Percentiles rank a stretch among this genome's conserved stretches.
phyloP scores from a whole-genome alignment of 2,329 filamentous ascomycete genomes.

The Gaeumannomyces tritici region DNA sequence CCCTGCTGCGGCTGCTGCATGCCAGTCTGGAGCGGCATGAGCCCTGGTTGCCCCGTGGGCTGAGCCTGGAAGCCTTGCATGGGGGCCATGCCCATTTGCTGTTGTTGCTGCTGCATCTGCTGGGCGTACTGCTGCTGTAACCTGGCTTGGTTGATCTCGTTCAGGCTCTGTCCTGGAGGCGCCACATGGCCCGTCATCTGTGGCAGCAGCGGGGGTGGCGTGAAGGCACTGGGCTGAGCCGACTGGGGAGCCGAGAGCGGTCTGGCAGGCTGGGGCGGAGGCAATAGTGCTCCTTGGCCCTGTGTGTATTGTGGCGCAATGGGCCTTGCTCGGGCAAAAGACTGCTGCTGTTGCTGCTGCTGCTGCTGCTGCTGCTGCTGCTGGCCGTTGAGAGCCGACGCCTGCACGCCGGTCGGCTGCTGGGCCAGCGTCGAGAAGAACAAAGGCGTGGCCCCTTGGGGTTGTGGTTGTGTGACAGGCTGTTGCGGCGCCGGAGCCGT shows the following conservation, averaged over 20 bases:
- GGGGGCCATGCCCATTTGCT: conserved; percentile 23
- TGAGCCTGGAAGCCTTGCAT: conserved; percentile 26
- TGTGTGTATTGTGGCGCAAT: conserved; percentile 55
- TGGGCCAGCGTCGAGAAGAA: conserved; percentile 43
- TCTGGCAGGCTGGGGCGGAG: conserved; percentile 66
- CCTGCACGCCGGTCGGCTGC: conserved; percentile 36
- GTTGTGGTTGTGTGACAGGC: conserved; percentile 11
- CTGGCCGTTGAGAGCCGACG: conserved; percentile 28
- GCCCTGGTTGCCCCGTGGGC: conserved; percentile 17
- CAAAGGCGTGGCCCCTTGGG: conserved; percentile 43
- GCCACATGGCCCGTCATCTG: conserved; percentile 79
- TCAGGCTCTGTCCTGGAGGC: conserved; percentile 65
- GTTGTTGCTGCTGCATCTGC: conserved; percentile 32
- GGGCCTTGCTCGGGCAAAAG: conserved; percentile 57
- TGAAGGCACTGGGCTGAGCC: conserved; percentile 63
- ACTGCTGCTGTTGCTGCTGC: conserved; percentile 30
- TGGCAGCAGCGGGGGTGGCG: conserved; percentile 65
- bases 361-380: conserved; percentile 27
- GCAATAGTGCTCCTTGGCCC: conserved; percentile 54
- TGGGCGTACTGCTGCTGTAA: conserved; percentile 51
- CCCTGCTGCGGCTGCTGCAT: conserved; percentile 3
- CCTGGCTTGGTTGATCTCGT: conserved; percentile 59
- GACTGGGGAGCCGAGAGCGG: conserved; percentile 84
- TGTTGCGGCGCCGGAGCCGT: conserved; percentile 20
- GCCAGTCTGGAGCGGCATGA: conserved; percentile 38